These are phyloP conservation scores for Golovinomyces cichoracearum DNA, from an alignment of 2,329 filamentous ascomycete species.

Conservation along the genomic window DNA sequence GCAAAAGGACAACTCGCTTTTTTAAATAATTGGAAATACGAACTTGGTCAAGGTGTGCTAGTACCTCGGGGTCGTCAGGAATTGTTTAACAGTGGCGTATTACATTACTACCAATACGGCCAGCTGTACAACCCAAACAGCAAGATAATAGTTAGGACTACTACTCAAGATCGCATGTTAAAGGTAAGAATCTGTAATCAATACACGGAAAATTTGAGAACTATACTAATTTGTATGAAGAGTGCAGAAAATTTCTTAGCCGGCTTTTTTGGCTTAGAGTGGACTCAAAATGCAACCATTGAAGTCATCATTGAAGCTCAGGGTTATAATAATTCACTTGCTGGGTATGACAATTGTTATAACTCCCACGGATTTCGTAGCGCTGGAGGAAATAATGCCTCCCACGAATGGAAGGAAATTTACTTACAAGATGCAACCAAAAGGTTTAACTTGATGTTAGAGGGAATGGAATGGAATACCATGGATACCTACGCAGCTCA, in stretches of 20 bases:
- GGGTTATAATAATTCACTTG: constrained; percentile 43
- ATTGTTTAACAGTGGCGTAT: constrained; percentile 40
- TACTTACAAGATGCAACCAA: constrained; percentile 39
- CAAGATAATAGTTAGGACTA: constrained; percentile 49
- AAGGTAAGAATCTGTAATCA: constrained; percentile 23
- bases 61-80: constrained; percentile 49
- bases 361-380: constrained; percentile 26
- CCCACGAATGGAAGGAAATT: constrained; percentile 30
- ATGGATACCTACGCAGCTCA: constrained; percentile 41
- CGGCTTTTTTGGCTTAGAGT: constrained; percentile 53
- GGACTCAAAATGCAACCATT: constrained; percentile 46
- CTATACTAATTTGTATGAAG: constrained; percentile 5
- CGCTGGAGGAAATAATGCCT: constrained; percentile 26
- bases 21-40: constrained; percentile 41
- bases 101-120: constrained; percentile 34
- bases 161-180: constrained; percentile 52
- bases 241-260: constrained; percentile 49
- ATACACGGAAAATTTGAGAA: neutral
- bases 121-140: constrained; percentile 42
- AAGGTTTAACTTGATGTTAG: constrained; percentile 29
- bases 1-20: constrained; percentile 37
- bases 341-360: constrained; percentile 39
- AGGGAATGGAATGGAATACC: constrained; percentile 35
- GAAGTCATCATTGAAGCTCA: constrained; percentile 40
- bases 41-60: constrained; percentile 43